These are phyloP conservation scores for Linnemannia hyalina DNA, from an alignment of 192 early-diverging fungal genomes.

Conservation along the genomic window DNA sequence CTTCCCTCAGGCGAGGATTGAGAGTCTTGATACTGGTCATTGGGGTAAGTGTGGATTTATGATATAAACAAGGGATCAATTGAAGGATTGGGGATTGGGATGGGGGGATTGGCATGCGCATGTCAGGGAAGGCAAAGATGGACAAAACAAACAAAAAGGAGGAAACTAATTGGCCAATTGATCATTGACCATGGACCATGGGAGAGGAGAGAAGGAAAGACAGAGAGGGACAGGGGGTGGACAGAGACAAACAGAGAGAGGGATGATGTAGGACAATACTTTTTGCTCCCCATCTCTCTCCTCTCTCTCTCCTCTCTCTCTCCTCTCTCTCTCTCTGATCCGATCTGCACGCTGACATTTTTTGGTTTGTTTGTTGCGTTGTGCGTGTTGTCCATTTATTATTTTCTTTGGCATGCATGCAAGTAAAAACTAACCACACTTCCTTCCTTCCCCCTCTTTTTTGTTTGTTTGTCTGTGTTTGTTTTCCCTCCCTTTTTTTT, in stretches of 20 bases:
- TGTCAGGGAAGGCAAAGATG: no score
- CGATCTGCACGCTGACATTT: conserved; percentile 8
- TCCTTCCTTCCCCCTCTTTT: not conserved
- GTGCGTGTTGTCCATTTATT: not conserved
- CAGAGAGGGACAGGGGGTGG: no score
- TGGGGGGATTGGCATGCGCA: no score
- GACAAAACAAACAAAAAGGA: not conserved
- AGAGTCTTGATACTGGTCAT: conserved; percentile 86
- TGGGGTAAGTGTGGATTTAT: conserved; percentile 77
- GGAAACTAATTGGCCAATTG: not conserved
- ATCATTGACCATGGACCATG: not conserved
- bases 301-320: no score
- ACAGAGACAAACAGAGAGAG: not conserved
- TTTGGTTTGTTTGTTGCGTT: conserved; percentile 11
- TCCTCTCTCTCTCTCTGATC: not conserved
- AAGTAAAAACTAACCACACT: not conserved
- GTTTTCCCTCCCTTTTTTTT: not conserved
- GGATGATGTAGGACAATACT: not conserved
- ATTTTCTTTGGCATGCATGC: not conserved
- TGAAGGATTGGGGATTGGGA: not conserved
- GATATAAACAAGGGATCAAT: no score
- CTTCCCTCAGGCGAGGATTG: conserved; percentile 81
- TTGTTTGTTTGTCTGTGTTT: not conserved
- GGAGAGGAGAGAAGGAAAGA: no score
- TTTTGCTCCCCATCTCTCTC: not conserved